Percentiles rank a stretch among this genome's conserved stretches.
Evolutionary conservation across 2,329 filamentous ascomycete genomes (phyloP).

Genomic region (Penicillium nordicum): DNA sequence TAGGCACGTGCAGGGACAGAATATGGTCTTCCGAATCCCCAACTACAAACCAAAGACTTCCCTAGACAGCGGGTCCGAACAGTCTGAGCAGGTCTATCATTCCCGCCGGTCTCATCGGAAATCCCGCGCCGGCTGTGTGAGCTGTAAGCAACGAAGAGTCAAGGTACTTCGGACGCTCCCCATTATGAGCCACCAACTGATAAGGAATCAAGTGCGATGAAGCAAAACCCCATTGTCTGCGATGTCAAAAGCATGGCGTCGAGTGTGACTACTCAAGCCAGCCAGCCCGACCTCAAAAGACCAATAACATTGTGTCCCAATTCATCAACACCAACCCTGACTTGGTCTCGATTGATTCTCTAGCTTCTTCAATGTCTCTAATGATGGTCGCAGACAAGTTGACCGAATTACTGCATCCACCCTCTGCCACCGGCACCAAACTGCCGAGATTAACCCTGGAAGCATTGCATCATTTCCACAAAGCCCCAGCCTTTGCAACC

Average conservation of each 20-base stretch:
- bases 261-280: conserved; percentile 29
- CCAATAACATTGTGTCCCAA: conserved; percentile 11
- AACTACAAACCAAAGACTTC: conserved; percentile 13
- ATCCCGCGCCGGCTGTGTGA: conserved; percentile 33
- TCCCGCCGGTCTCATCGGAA: conserved; percentile 34
- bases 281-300: not conserved
- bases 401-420: conserved; percentile 22
- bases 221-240: conserved; percentile 31
- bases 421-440: not conserved
- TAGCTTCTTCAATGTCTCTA: conserved; percentile 22
- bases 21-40: conserved; percentile 26
- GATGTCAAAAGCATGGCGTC: conserved; percentile 30
- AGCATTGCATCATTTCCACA: conserved; percentile 32
- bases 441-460: conserved; percentile 8
- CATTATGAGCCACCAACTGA: not conserved
- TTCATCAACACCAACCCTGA: conserved; percentile 14
- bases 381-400: conserved; percentile 21
- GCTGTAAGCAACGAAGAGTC: conserved; percentile 35
- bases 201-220: conserved; percentile 32
- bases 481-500: conserved; percentile 12
- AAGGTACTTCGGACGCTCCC: conserved; percentile 26
- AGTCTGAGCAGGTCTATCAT: conserved; percentile 23
- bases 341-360: conserved; percentile 14
- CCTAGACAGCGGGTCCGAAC: not conserved
- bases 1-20: conserved; percentile 22